Base-by-base conservation (phyloP, 2,329 filamentous ascomycete genomes). In the Drechmeria coniospora region DNA sequence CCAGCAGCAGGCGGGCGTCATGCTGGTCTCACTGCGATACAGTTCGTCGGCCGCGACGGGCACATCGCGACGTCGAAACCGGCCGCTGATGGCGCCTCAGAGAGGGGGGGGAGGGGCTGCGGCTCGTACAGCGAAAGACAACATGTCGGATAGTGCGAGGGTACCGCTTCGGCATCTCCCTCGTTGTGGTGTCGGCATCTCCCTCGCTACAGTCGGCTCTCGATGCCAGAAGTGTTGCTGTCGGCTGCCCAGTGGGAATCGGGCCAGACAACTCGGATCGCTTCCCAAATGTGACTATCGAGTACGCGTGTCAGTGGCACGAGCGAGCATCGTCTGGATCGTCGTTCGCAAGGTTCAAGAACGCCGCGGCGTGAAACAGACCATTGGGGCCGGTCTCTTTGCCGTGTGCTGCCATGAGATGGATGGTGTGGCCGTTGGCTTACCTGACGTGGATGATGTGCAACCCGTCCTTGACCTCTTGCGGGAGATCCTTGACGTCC, bases 371-470 rank as follows among this genome's bases (percentile, higher is more conserved):
- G 23, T 28, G 66, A 74, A 32, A 74, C 16, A 59, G 59, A 39
- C 26, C n/a, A n/a, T n/a, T n/a, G n/a, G n/a, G n/a, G n/a, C n/a
- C n/a, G n/a, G n/a, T n/a, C n/a, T n/a, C n/a, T 33, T 28, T 30
- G 29, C 32, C 31, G 27, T 12, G 16, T 17, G 11, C n/a, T n/a
- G n/a, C n/a, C n/a, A n/a, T n/a, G n/a, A n/a, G n/a, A n/a, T 9
- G 20, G 10, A 11, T 21, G 6, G 20, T 21, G 9, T 21, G 9
- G 10, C 9, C 20, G 20, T 11, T 5, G 22, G 19, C 75, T 58
- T 73, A 86, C 79, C 71, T 74, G 37, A 98, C 84, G 53, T 84
- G 80, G 37, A 92, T 68, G 47, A 98, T 94, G 47, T 87, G 72
- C 34, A 98, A 53, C 0, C 83, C 86, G 43, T 80, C 68, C 50